phyloP scores from a whole-genome alignment of 179 eudicot genomes.

The Patellifolia procumbens region DNA sequence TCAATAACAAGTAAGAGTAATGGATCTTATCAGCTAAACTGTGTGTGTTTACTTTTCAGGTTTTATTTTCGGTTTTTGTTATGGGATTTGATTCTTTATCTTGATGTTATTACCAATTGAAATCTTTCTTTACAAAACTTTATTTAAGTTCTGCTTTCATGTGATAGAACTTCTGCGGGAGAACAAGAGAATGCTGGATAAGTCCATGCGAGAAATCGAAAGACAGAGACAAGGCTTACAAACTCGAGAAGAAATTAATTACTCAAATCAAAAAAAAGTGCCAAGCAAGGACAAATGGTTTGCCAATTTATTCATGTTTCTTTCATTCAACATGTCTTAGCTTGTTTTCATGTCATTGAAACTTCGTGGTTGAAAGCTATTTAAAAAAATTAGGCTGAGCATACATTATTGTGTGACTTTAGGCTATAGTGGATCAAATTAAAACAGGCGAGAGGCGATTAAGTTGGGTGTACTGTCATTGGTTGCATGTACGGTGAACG shows the following conservation, averaged over 20 bases:
- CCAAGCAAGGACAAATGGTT: constrained; percentile 97
- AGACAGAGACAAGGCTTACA: constrained; percentile 93
- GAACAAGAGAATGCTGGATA: constrained; percentile 96
- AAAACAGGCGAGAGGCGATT: no score
- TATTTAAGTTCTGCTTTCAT: constrained; percentile 11
- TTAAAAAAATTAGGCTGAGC: neutral
- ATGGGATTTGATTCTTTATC: neutral
- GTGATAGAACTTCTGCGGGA: constrained; percentile 87
- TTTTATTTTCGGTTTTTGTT: no score
- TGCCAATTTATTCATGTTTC: constrained; percentile 5
- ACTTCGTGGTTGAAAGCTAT: neutral
- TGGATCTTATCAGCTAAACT: neutral
- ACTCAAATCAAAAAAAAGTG: constrained; percentile 80
- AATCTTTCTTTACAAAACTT: neutral
- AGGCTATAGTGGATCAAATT: neutral
- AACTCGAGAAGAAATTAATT: constrained; percentile 83
- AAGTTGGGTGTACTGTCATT: neutral
- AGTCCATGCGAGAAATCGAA: constrained; percentile 93
- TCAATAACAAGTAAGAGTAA: no score
- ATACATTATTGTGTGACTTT: neutral
- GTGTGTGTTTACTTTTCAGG: neutral
- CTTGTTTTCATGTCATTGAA: neutral
- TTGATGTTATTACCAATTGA: constrained; percentile 1
- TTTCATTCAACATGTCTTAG: neutral
- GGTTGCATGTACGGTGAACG: no score